A percentile compares a stretch with the other conserved stretches of the same genome.
Conservation (phyloP, 78 protist species). For the Speleostelium caveatum region DNA sequence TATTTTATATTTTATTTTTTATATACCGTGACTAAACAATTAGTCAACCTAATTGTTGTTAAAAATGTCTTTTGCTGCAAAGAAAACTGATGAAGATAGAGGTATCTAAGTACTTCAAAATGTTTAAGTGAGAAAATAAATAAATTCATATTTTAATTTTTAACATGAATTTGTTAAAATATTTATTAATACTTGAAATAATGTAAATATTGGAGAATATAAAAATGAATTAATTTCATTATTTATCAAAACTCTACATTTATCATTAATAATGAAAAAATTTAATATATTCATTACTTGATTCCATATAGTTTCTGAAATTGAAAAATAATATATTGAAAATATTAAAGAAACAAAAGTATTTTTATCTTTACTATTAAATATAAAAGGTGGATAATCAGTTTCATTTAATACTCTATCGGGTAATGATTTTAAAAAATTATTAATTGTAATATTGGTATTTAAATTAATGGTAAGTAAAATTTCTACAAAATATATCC, state of each 20-base stretch:
- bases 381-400: slow-evolving; percentile 58
- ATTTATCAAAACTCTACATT: slow-evolving; percentile 13
- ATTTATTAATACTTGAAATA: not conserved
- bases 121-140: no score
- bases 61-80: no score
- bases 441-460: slow-evolving; percentile 27
- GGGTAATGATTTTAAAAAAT: not conserved
- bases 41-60: no score
- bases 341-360: slow-evolving; percentile 22
- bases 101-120: no score
- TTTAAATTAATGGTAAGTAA: slow-evolving; percentile 15
- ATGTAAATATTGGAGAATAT: not conserved
- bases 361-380: slow-evolving; percentile 10
- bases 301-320: slow-evolving; percentile 5
- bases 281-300: not conserved
- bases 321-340: slow-evolving; percentile 6
- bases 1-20: no score
- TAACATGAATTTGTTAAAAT: no score
- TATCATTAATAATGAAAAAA: not conserved
- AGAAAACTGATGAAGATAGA: no score
- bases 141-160: no score
- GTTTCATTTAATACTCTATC: not conserved
- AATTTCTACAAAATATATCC: slow-evolving; percentile 49
- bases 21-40: no score
- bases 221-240: slow-evolving; percentile 1